These are phyloP conservation scores for Paecilomyces sp. DNA, from an alignment of 2,329 filamentous ascomycete genomes.

Conservation along the genomic window DNA sequence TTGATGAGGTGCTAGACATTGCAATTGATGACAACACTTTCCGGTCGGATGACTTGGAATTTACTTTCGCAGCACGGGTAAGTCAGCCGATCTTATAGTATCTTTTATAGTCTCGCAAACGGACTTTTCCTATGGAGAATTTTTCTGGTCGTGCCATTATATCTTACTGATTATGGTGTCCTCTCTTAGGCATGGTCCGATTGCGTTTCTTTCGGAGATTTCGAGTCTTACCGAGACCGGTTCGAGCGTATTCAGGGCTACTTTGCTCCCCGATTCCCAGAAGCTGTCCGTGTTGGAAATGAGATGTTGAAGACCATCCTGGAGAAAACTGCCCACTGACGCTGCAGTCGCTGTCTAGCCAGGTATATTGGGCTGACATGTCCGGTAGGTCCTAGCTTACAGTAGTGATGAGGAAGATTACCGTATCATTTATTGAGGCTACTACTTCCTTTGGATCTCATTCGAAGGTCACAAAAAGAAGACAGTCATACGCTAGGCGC, in stretches of 20 bases:
- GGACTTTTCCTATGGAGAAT: background rate
- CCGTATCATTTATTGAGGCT: too few species aligned
- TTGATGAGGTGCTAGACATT: conserved; percentile 78
- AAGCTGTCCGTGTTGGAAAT: conserved; percentile 81
- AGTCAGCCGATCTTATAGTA: conserved; percentile 13
- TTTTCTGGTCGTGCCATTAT: background rate
- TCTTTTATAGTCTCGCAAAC: background rate
- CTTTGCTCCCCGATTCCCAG: conserved; percentile 82
- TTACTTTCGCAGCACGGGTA: conserved; percentile 85
- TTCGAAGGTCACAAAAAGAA: too few species aligned
- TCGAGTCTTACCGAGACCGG: conserved; percentile 84
- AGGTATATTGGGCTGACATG: background rate
- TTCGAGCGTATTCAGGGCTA: conserved; percentile 87
- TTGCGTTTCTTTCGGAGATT: conserved; percentile 83
- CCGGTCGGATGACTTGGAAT: conserved; percentile 91
- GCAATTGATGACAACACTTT: conserved; percentile 87
- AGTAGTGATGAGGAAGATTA: too few species aligned
- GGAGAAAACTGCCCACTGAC: conserved; percentile 55
- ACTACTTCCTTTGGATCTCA: too few species aligned
- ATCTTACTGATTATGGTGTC: conserved; percentile 1
- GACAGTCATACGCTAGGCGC: too few species aligned
- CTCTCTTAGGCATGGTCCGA: conserved; percentile 72
- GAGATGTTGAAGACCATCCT: conserved; percentile 96
- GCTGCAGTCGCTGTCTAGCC: background rate
- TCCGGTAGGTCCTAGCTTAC: too few species aligned